Base-by-base conservation (phyloP, 2,329 filamentous ascomycete genomes). In the Orbilia blumenaviensis region DNA sequence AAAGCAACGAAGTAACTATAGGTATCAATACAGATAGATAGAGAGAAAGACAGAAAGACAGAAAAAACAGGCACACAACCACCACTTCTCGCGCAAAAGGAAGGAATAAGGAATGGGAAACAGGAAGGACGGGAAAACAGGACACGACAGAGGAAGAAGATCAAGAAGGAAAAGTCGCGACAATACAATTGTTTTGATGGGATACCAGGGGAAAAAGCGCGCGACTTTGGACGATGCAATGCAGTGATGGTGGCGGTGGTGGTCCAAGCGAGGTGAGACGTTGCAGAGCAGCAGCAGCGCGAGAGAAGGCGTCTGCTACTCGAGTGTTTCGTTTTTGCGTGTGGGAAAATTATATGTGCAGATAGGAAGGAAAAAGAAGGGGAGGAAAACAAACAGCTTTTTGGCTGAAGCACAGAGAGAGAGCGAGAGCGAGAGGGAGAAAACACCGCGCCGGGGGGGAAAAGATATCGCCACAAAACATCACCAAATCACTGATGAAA, bases 401-500 rank as follows among this genome's bases (percentile, higher is more conserved):
- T 8, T 9, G 42, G 42, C 42, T 46, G 18, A n/a, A n/a, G n/a
- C n/a, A n/a, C n/a, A n/a, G n/a, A n/a, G n/a, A n/a, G n/a, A n/a
- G n/a, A n/a, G n/a, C n/a, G 36, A 41, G 36, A 14, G 36, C 10
- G 36, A 7, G 36, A 41, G 12, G 16, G 12, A 32, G 41, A 48
- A 50, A 52, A 44, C 56, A 50, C 23, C 41, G 34, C 27, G n/a
- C 32, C 18, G 46, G 52, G 44, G 46, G 52, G 44, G 63, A 25
- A 58, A 41, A 41, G 52, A 64, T 68, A 76, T 76, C 36, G 60
- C 12, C 48, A 36, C 38, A 76, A 76, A n/a, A 76, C 46, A 60
- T n/a, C 72, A 56, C 60, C 72, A 69, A 69, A 76, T 41, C 29
- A 69, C 48, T 71, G 72, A 68, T 64, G 66, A 67, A 63, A 71